Conservation (phyloP, 176 grass and related monocot genomes). For the Dactylis glomerata region DNA sequence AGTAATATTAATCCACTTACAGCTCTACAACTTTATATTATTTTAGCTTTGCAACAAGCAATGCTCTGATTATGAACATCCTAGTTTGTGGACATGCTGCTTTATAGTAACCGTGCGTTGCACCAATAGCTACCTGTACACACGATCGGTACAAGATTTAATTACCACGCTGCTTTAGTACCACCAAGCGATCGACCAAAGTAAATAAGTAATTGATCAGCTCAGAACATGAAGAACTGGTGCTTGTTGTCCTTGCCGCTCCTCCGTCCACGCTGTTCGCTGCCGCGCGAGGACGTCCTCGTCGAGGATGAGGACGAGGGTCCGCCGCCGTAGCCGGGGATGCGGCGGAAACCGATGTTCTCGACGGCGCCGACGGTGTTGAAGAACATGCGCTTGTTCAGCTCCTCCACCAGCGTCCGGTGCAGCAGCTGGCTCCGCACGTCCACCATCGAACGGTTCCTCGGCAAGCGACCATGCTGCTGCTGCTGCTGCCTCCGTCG, state of each 20-base stretch:
- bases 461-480: constrained; percentile 1
- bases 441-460: constrained; percentile 88
- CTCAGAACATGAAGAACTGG: constrained; percentile 21
- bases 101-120: background rate
- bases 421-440: constrained; percentile 80
- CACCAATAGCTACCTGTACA: background rate
- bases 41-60: no score
- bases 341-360: constrained; percentile 66
- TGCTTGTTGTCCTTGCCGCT: background rate
- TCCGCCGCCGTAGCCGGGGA: constrained; percentile 5
- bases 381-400: constrained; percentile 93
- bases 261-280: constrained; percentile 11
- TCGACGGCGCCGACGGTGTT: constrained; percentile 88
- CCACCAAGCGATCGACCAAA: background rate
- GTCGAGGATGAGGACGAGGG: constrained; percentile 5
- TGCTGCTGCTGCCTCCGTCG: background rate
- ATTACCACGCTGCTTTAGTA: background rate
- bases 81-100: no score
- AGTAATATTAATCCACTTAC: no score
- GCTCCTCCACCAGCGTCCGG: constrained; percentile 69
- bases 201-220: background rate
- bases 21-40: no score
- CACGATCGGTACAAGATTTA: background rate
- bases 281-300: constrained; percentile 10
- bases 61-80: no score